These are phyloP conservation scores for Auricularia auricula-judae DNA, from an alignment of 768 basidiomycete species.

Conservation along the genomic window DNA sequence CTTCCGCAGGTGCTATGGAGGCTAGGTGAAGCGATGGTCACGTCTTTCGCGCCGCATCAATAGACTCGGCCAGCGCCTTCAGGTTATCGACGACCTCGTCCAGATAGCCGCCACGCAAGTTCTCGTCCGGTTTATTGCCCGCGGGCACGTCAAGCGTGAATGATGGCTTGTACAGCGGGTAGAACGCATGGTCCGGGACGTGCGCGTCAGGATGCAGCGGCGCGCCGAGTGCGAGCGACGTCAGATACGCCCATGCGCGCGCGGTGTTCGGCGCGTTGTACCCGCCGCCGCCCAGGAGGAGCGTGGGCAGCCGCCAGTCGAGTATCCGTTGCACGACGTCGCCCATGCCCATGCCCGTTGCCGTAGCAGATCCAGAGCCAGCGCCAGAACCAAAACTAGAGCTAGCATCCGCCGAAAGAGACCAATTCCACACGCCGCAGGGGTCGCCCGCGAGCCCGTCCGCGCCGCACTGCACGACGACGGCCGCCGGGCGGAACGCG, in stretches of 20 bases:
- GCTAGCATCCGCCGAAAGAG: constrained; percentile 34
- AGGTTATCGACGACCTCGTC: constrained; percentile 3
- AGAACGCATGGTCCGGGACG: constrained; percentile 68
- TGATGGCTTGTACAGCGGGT: constrained; percentile 66
- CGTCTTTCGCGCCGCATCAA: background rate
- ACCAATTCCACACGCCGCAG: constrained; percentile 63
- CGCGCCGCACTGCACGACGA: constrained; percentile 78
- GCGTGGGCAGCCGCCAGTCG: constrained; percentile 46
- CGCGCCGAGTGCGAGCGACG: constrained; percentile 57
- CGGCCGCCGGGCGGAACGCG: constrained; percentile 62
- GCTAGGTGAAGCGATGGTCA: too few relatives aligned
- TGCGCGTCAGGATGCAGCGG: constrained; percentile 46
- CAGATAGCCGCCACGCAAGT: constrained; percentile 41
- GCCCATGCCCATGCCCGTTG: constrained; percentile 57
- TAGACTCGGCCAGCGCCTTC: background rate
- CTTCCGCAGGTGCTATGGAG: too few relatives aligned
- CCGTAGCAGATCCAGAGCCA: too few relatives aligned
- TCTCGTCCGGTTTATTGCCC: constrained; percentile 67
- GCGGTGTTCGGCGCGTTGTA: constrained; percentile 79
- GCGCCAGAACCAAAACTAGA: constrained; percentile 1
- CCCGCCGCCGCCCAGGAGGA: constrained; percentile 78
- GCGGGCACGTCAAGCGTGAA: constrained; percentile 68
- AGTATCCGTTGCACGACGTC: constrained; percentile 40
- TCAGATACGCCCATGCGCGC: constrained; percentile 77
- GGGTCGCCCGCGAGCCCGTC: constrained; percentile 84